Base-by-base conservation (phyloP, 2,329 filamentous ascomycete species). In the Phyllosticta citribraziliensis region DNA sequence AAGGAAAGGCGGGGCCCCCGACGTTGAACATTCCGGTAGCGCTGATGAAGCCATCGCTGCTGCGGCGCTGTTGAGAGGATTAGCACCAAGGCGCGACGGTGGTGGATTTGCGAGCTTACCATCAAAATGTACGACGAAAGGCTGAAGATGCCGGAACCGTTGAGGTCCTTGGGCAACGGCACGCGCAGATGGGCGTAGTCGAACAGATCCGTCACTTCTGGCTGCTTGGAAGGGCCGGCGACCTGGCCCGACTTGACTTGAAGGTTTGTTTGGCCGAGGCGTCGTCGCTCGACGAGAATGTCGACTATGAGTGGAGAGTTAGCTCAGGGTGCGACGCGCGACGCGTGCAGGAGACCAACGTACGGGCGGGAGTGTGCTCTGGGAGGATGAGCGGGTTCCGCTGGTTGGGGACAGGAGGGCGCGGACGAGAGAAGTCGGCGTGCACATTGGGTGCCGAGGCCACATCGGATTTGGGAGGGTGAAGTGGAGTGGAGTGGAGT, bases 11-110 rank as follows among this genome's bases (percentile, higher is more conserved):
- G 35, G 89, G n/a, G n/a, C n/a, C n/a, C n/a, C n/a, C n/a, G n/a
- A n/a, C 90, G 78, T 94, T 94, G 82, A 93, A 95, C 89, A 95
- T 93, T 74, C 90, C 90, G 5, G 89, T 94, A 11, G 89, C 89
- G 65, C 88, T 92, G 62, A 95, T 84, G 73, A 84, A 94, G 64
- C 90, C 90, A 72, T 95, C 90, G 71, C 84, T 84, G 75, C 89
- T 93, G 68, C 89, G 87, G 75, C 90, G 87, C 89, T 80, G 68
- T 30, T 20, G 53, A 35, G 33, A n/a, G 33, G 33, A 35, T 57
- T 22, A 35, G 24, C 52, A 47, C 53, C 50, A 50, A 56, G n/a
- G 24, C 35, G 12, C 24, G 51, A 30, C 5, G 14, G 27, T 27
- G 1, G 6, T 14, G 11, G 30, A 20, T 33, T 52, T 52, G 54